A percentile compares a stretch with the other conserved stretches of the same genome.
Conservation (phyloP, 441 rosid genomes). For the Omphalea diandra region DNA sequence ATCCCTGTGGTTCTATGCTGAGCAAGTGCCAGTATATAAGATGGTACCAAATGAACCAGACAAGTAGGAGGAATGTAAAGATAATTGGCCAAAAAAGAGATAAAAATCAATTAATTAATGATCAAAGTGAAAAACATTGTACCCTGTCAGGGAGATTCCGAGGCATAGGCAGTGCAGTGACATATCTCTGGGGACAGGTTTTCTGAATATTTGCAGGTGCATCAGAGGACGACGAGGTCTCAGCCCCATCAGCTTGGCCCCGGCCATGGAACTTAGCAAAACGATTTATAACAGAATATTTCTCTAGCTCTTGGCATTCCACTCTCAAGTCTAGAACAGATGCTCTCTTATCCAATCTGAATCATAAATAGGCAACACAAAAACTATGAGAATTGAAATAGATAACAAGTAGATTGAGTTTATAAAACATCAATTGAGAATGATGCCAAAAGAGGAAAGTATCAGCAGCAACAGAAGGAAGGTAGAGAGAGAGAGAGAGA, state of each 20-base stretch:
- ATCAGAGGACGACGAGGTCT: conserved; percentile 37
- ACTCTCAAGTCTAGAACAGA: conserved; percentile 66
- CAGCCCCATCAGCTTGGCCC: conserved; percentile 48
- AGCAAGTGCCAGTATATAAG: conserved; percentile 27
- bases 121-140: conserved; percentile 85
- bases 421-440: neutral
- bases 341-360: conserved; percentile 71
- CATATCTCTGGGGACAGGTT: conserved; percentile 72
- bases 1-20: conserved; percentile 32
- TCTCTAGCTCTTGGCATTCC: conserved; percentile 87
- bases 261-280: conserved; percentile 82
- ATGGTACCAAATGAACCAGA: conserved; percentile 33
- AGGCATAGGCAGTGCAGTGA: conserved; percentile 76
- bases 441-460: neutral
- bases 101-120: conserved; percentile 39
- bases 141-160: conserved; percentile 79
- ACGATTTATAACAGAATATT: conserved; percentile 76
- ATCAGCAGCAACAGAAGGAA: neutral
- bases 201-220: conserved; percentile 37
- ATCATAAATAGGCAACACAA: conserved; percentile 11
- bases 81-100: conserved; percentile 31
- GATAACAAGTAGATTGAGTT: neutral
- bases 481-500: no score
- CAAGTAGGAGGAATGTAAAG: conserved; percentile 28
- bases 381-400: neutral